Evolutionary conservation across 345 rosid genomes (phyloP).

Genomic region (Dipteronia sinensis): DNA sequence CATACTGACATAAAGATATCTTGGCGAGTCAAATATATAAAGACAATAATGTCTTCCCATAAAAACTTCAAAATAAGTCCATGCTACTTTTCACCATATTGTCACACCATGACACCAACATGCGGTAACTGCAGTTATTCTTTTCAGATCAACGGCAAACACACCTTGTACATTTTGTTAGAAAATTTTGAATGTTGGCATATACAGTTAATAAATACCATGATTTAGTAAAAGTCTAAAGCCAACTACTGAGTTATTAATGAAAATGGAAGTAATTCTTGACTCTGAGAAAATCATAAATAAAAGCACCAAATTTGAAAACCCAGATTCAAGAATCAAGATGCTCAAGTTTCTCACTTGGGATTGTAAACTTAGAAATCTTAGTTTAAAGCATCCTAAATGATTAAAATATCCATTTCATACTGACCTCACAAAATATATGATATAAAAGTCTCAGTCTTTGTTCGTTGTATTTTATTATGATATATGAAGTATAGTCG

Average conservation of each 20-base stretch:
- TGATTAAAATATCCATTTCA: no score
- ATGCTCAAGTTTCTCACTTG: not conserved
- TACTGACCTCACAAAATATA: no score
- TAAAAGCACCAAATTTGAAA: not conserved
- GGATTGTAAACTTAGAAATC: not conserved
- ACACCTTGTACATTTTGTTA: not conserved
- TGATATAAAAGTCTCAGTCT: no score
- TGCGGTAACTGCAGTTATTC: not conserved
- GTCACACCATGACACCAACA: not conserved
- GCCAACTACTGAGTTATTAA: not conserved
- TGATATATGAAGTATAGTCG: no score
- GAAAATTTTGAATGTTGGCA: not conserved
- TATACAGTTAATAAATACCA: not conserved
- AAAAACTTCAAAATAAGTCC: not conserved
- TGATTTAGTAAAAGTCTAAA: no score
- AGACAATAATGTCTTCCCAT: no score
- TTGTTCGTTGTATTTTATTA: no score
- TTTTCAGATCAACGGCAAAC: not conserved
- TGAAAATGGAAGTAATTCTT: not conserved
- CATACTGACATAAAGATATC: not conserved
- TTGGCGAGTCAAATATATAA: no score
- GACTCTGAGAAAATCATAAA: not conserved
- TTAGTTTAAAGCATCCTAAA: no score
- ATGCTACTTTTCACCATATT: not conserved
- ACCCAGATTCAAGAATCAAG: not conserved